Percentiles rank a stretch among this genome's conserved stretches.
Evolutionary conservation across 192 early-diverging fungal species (phyloP).

Genomic region (Diversispora epigaea): DNA sequence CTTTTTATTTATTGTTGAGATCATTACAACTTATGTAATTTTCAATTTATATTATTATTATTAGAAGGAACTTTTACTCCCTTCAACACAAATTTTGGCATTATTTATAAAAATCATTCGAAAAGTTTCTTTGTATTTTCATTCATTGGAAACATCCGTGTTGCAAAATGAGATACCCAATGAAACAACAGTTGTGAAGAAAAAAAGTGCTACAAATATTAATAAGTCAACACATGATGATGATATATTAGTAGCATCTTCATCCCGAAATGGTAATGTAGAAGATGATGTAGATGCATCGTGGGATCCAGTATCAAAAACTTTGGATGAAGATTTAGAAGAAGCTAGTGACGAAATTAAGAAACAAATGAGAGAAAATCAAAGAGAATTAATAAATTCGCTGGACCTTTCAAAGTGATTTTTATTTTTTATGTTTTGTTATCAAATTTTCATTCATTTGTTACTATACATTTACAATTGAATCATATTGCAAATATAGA

Average conservation of each 20-base stretch:
- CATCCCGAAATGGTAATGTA: slow-evolving; percentile 24
- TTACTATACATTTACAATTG: slow-evolving; percentile 32
- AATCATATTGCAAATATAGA: slow-evolving; percentile 32
- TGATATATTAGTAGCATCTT: slow-evolving; percentile 42
- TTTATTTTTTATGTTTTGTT: slow-evolving; percentile 26
- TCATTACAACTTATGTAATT: background rate
- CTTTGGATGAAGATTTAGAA: slow-evolving; percentile 81
- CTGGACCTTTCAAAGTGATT: slow-evolving; percentile 71
- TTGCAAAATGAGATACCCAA: slow-evolving; percentile 44
- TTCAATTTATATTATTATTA: background rate
- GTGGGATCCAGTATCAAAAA: slow-evolving; percentile 82
- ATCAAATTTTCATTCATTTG: slow-evolving; percentile 33
- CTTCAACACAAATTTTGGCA: slow-evolving; percentile 84
- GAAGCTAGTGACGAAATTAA: slow-evolving; percentile 79
- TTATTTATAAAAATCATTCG: slow-evolving; percentile 92
- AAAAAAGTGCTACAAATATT: slow-evolving; percentile 32
- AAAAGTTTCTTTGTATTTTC: slow-evolving; percentile 75
- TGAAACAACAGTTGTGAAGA: slow-evolving; percentile 42
- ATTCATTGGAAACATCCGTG: slow-evolving; percentile 55
- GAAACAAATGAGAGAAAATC: slow-evolving; percentile 63
- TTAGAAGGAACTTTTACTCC: slow-evolving; percentile 79
- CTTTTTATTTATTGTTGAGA: too few relatives aligned
- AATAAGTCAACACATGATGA: slow-evolving; percentile 34
- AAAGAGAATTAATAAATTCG: slow-evolving; percentile 76
- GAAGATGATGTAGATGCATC: slow-evolving; percentile 64